Conservation (phyloP, 768 basidiomycete genomes). For the Hygrophoropsis aurantiaca region DNA sequence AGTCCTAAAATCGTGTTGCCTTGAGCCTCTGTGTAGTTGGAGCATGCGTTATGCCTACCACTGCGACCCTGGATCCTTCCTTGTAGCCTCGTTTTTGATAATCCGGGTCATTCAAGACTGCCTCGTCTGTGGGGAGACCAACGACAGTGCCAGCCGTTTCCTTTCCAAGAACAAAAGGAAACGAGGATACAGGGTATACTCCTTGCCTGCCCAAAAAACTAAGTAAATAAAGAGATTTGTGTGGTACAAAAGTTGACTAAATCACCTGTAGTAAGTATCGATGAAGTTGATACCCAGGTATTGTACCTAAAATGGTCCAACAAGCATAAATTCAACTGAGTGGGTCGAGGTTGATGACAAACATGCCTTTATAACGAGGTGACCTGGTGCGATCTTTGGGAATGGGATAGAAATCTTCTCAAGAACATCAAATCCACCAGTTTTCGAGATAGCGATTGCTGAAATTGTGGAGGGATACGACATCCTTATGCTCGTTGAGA, state of each 20-base stretch:
- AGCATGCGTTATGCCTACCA: constrained; percentile 45
- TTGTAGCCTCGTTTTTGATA: constrained; percentile 65
- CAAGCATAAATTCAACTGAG: too few relatives aligned
- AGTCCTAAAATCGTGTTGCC: constrained; percentile 38
- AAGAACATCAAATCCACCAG: constrained; percentile 77
- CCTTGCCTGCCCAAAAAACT: constrained; percentile 46
- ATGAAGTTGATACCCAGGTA: constrained; percentile 87
- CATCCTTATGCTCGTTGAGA: constrained; percentile 39
- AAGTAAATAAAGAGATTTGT: not conserved
- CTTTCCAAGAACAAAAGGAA: constrained; percentile 71
- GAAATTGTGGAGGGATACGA: constrained; percentile 61
- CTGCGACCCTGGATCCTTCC: constrained; percentile 72
- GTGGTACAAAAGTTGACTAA: constrained; percentile 16
- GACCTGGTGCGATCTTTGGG: constrained; percentile 56
- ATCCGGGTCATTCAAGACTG: constrained; percentile 56
- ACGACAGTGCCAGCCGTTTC: constrained; percentile 80
- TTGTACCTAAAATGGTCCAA: constrained; percentile 54
- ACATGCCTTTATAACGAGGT: constrained; percentile 49
- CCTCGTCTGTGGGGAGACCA: constrained; percentile 65
- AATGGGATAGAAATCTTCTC: constrained; percentile 68
- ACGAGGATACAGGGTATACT: constrained; percentile 54
- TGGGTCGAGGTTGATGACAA: not conserved
- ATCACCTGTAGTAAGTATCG: constrained; percentile 77
- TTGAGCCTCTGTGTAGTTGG: not conserved
- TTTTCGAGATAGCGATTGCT: constrained; percentile 70